A percentile compares a stretch with the other conserved stretches of the same genome.
phyloP scores from a whole-genome alignment of 768 basidiomycete genomes.

The Hebeloma cylindrosporum region DNA sequence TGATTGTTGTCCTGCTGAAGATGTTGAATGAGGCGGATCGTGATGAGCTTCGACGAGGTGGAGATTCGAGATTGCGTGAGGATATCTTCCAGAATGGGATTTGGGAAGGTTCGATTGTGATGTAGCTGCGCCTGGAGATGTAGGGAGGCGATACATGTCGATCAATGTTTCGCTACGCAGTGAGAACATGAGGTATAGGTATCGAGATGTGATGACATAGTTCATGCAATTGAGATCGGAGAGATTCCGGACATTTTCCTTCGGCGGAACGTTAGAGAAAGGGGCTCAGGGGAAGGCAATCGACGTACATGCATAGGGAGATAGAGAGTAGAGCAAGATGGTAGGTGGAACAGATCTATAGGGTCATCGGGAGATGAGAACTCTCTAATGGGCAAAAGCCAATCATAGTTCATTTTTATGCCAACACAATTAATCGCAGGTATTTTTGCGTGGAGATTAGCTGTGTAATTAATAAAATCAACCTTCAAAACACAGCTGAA shows the following conservation, averaged over 20 bases:
- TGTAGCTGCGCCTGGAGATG: background rate
- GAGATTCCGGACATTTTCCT: constrained; percentile 18
- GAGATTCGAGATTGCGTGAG: constrained; percentile 20
- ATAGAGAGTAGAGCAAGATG: constrained; percentile 16
- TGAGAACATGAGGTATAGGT: constrained; percentile 20
- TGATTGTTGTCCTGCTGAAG: constrained; percentile 1
- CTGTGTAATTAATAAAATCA: constrained; percentile 12
- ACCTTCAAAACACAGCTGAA: constrained; percentile 21
- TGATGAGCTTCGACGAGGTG: constrained; percentile 14
- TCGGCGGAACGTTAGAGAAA: background rate
- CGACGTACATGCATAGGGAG: constrained; percentile 24
- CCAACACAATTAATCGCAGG: constrained; percentile 14
- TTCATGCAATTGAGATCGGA: constrained; percentile 21
- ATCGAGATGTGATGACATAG: constrained; percentile 19
- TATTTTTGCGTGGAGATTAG: constrained; percentile 18
- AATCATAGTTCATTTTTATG: constrained; percentile 22
- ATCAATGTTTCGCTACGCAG: constrained; percentile 21
- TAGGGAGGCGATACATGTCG: constrained; percentile 22
- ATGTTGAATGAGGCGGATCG: background rate
- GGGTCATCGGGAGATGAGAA: constrained; percentile 18
- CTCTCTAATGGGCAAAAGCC: constrained; percentile 24
- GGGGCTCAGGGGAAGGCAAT: background rate
- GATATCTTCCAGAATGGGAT: constrained; percentile 22
- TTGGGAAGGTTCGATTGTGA: background rate
- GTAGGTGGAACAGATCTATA: constrained; percentile 26